Conservation (phyloP, 805 yeast species). For the Sungouiozyma ichnusensis region DNA sequence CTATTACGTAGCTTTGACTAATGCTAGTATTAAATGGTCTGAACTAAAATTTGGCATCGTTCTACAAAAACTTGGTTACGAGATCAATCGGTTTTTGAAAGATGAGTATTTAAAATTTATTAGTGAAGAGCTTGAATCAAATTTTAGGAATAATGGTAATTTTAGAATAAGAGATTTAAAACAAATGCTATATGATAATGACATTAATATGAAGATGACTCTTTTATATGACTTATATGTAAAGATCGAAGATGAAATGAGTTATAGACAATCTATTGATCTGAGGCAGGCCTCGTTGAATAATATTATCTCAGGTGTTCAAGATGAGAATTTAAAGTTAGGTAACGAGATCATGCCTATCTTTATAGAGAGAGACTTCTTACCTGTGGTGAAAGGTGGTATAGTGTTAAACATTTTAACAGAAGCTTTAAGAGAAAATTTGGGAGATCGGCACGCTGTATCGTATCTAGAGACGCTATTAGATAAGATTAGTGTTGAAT, state of each 20-base stretch:
- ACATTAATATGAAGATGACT: conserved; percentile 32
- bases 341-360: conserved; percentile 11
- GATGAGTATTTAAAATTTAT: conserved; percentile 29
- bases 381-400: conserved; percentile 68
- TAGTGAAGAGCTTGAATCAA: conserved; percentile 40
- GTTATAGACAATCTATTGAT: conserved; percentile 29
- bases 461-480: conserved; percentile 42
- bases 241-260: conserved; percentile 39
- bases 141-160: conserved; percentile 36
- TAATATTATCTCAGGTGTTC: conserved; percentile 6
- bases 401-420: conserved; percentile 54
- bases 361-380: conserved; percentile 39
- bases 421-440: conserved; percentile 40
- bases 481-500: conserved; percentile 49
- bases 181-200: conserved; percentile 33
- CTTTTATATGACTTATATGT: conserved; percentile 50
- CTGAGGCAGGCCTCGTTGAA: conserved; percentile 39
- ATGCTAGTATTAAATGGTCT: conserved; percentile 51
- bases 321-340: conserved; percentile 13
- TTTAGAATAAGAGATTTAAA: conserved; percentile 55
- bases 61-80: conserved; percentile 60
- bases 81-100: conserved; percentile 38
- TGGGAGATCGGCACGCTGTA: conserved; percentile 55
- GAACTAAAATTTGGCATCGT: conserved; percentile 56
- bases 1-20: conserved; percentile 44